phyloP scores from a whole-genome alignment of 345 rosid species.

The Syzygium grande region DNA sequence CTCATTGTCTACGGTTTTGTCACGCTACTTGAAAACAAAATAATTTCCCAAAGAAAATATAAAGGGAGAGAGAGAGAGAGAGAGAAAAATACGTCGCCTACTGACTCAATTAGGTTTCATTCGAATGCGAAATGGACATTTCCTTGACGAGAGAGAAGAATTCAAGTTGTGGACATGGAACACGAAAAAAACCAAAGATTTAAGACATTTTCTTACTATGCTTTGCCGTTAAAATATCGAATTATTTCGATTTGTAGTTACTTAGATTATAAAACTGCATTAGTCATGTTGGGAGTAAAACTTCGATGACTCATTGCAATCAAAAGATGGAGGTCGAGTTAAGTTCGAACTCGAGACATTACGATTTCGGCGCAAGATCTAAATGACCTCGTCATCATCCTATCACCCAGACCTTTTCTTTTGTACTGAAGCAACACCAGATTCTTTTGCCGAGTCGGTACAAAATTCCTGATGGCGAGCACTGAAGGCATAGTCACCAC shows the following conservation, averaged over 20 bases:
- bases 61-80: background rate
- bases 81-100: background rate
- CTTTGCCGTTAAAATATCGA: no score
- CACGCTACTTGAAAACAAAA: background rate
- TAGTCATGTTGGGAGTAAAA: background rate
- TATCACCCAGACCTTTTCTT: background rate
- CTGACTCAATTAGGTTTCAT: background rate
- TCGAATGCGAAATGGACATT: background rate
- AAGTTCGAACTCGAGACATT: background rate
- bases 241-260: no score
- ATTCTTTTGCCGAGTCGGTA: background rate
- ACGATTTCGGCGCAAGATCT: background rate
- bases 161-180: background rate
- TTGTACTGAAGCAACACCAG: background rate
- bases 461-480: background rate
- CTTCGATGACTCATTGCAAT: background rate
- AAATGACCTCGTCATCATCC: background rate
- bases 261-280: background rate
- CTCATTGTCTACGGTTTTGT: background rate
- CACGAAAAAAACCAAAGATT: no score
- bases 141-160: background rate
- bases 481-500: background rate
- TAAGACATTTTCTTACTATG: no score
- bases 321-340: background rate
- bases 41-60: background rate